Evolutionary conservation across 208 protist species (phyloP), one percentile per base, ranked within the genome.

Genomic region (Acanthamoeba triangularis): DNA sequence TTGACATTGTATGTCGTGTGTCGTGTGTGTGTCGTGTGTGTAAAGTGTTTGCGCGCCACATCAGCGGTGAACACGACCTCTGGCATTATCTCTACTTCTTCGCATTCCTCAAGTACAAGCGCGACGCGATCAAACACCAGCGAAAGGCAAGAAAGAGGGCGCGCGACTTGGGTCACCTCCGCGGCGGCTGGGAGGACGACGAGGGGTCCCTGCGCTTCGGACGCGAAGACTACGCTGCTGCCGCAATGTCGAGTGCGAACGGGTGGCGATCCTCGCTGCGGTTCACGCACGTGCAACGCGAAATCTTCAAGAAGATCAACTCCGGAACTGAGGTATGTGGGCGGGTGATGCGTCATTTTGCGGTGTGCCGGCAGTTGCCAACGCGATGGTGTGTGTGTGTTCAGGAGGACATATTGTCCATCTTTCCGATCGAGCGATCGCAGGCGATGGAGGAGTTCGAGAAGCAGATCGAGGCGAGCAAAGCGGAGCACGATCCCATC

Each of bases 51-150:
- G 30, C 63, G 54, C 44, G 56, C 4, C 91, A 94, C 54, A 49
- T 85, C 30, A 59, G 56, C 44, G 72, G 35, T 10, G 91, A 94
- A 35, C 91, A 94, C 52, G 56, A 94, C 47, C 37, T 94, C 3
- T 94, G 91, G 91, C 91, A 94, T 30, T 94, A 94, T 25, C 69
- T 94, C 5, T 94, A 94, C 69, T 94, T 94, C 72, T 94, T 94
- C 49, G 91, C 91, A 4, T 94, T 94, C 52, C 74, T 94, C 49
- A 94, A 94, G 91, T 47, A 87, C 30, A 94, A 94, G 74, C 16
- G 56, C 33, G 47, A 80, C 49, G 91, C 91, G 25, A 94, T 94
- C 44, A 94, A 85, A 69, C 44, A 28, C 25, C 69, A 94, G 37
- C 49, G 49, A 1, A 94, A 94, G 59, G 65, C 80, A 2, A 7